Percentiles rank a stretch among this genome's conserved stretches.
Conservation (phyloP, 371 early-diverging fungal species). For the Rhizopus microsporus region DNA sequence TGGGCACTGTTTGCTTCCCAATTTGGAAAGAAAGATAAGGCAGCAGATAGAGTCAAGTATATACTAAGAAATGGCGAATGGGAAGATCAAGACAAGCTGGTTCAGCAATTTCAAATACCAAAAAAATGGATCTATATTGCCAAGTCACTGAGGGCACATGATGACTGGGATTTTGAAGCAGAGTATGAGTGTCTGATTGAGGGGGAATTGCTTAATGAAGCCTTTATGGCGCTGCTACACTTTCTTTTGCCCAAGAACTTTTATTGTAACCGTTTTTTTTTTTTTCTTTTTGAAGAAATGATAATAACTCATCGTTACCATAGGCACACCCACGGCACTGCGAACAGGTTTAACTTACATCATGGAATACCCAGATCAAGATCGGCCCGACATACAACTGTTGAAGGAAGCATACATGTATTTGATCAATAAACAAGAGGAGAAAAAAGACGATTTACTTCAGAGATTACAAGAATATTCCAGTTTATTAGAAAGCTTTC, state of each 20-base stretch:
- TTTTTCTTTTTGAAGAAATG: not conserved
- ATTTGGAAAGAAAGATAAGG: not conserved
- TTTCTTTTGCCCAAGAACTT: conserved; percentile 22
- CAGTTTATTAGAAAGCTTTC: not conserved
- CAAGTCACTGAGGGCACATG: conserved; percentile 27
- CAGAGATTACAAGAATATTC: not conserved
- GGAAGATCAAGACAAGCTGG: conserved; percentile 9
- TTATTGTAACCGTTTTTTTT: conserved; percentile 9
- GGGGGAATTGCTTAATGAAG: conserved; percentile 10
- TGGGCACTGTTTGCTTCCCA: conserved; percentile 20
- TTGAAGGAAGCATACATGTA: not conserved
- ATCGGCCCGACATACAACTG: not conserved
- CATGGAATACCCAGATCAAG: not conserved
- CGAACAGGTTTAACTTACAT: conserved; percentile 4
- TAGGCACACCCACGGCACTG: conserved; percentile 1
- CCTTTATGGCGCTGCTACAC: conserved; percentile 11
- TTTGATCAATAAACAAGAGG: not conserved
- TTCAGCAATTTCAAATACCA: conserved; percentile 19
- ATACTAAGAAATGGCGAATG: conserved; percentile 23
- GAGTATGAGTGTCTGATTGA: conserved; percentile 19
- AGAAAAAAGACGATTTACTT: not conserved
- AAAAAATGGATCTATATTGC: conserved; percentile 8
- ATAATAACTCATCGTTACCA: not conserved
- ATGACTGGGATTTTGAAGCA: conserved; percentile 23
- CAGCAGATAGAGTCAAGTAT: not conserved